These are phyloP conservation scores for Alloascoidea africana DNA, from an alignment of 805 yeast genomes.

Conservation along the genomic window DNA sequence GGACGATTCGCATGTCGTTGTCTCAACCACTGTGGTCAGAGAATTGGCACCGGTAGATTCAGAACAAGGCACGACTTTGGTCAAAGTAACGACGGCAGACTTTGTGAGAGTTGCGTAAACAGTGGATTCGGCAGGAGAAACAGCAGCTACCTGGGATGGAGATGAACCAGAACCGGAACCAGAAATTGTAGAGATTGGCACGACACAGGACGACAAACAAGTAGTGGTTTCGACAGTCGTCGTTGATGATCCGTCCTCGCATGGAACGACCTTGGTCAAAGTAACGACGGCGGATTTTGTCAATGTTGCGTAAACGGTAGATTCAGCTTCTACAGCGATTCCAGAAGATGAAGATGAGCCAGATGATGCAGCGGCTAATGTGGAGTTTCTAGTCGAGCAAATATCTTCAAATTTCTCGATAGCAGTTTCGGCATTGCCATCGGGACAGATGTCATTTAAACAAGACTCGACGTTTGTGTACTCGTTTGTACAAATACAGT, in stretches of 20 bases:
- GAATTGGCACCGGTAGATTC: neutral
- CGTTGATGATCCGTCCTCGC: neutral
- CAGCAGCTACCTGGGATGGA: neutral
- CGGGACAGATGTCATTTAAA: constrained; percentile 55
- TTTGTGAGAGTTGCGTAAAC: neutral
- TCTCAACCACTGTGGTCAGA: neutral
- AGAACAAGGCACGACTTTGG: constrained; percentile 1
- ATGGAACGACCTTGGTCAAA: neutral
- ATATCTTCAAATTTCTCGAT: constrained; percentile 35
- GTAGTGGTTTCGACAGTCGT: neutral
- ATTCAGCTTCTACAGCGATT: neutral
- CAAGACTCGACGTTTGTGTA: constrained; percentile 40
- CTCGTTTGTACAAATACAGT: constrained; percentile 51
- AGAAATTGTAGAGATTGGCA: neutral
- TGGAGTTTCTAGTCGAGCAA: constrained; percentile 23
- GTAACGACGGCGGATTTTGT: neutral
- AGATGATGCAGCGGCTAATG: constrained; percentile 1
- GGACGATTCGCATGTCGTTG: neutral
- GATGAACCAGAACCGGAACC: neutral
- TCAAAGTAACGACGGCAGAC: neutral
- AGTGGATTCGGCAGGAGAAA: neutral
- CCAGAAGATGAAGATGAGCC: constrained; percentile 2
- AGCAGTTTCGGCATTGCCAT: constrained; percentile 43
- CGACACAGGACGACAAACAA: neutral
- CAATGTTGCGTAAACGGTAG: neutral